Evolutionary conservation across 305 asterid genomes (phyloP).

Genomic region (Lippia alba): DNA sequence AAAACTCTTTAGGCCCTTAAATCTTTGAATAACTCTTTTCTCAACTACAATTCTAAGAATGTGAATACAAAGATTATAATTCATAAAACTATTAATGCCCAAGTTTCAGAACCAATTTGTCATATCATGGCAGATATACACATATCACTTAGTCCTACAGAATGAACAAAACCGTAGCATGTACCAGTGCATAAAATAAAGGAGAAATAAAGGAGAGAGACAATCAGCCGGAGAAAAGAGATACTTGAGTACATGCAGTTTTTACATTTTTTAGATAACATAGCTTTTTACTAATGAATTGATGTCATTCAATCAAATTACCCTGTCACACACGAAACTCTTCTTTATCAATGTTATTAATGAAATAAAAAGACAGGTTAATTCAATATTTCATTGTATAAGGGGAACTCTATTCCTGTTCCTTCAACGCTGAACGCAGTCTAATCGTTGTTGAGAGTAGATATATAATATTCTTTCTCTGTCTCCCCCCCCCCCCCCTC

Average conservation of each 20-base stretch:
- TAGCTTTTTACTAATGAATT: no score
- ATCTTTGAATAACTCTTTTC: slow-evolving; percentile 6
- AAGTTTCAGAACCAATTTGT: not conserved
- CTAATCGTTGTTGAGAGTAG: not conserved
- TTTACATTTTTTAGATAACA: no score
- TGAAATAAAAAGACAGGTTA: no score
- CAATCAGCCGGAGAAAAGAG: not conserved
- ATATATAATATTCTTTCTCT: not conserved
- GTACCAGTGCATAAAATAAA: not conserved
- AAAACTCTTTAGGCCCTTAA: not conserved
- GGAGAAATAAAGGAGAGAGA: not conserved
- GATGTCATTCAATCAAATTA: no score
- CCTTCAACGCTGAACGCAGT: not conserved
- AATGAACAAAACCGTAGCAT: slow-evolving; percentile 7
- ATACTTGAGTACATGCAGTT: not conserved
- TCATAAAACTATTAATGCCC: not conserved
- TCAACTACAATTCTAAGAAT: not conserved
- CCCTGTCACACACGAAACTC: no score
- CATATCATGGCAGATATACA: not conserved
- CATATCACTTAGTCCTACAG: not conserved
- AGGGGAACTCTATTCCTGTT: not conserved
- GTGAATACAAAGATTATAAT: not conserved
- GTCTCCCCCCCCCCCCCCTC: no score
- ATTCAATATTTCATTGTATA: no score
- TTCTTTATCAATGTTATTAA: no score